Base-by-base conservation (phyloP, 2,329 filamentous ascomycete species). In the Aspergillus tanneri region DNA sequence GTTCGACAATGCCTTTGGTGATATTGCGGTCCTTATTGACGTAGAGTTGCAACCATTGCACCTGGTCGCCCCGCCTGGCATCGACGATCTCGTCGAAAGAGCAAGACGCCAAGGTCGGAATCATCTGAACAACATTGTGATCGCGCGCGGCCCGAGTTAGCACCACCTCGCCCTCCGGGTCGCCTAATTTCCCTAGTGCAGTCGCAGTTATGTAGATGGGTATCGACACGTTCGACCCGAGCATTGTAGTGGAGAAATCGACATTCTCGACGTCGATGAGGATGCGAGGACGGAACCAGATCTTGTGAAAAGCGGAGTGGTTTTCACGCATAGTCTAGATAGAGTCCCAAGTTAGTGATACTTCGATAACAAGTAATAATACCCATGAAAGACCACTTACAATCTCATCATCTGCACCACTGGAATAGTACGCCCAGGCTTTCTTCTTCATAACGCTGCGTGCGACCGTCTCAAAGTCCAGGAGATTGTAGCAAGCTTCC, bases 141-240 rank as follows among this genome's bases (percentile, higher is more conserved):
- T 87, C 88, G 66, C 81, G 79, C 2, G 93, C 86, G 12, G 90
- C 90, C 48, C 85, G 81, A 0, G 93, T 97, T 49, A 99, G 80
- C 8, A 96, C 78, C 4, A 96, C 90, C 71, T 99, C 93, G 60
- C 93, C 93, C 70, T 97, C 93, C 0, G 87, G 87, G 67, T 99
- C 81, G 49, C 93, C 93, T 3, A 99, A 84, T 73, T 97, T 97
- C 59, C 93, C 93, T 6, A 99, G 81, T 0, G 93, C 93, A 5
- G 93, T 97, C 36, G 93, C 93, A 1, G 93, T 96, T 16, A 99
- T 87, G 73, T 99, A 99, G 75, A 96, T 95, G 18, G 93, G 93
- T 39, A 95, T 87, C 54, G 85, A 82, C 54, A 84, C 83, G 66
- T 88, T 90, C 27, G 86, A 85, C 56, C 91, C 92, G 14, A 99